Percentiles rank a stretch among this genome's conserved stretches.
Conservation (phyloP, 805 yeast species). For the Zygosaccharomyces gambellarensis region DNA sequence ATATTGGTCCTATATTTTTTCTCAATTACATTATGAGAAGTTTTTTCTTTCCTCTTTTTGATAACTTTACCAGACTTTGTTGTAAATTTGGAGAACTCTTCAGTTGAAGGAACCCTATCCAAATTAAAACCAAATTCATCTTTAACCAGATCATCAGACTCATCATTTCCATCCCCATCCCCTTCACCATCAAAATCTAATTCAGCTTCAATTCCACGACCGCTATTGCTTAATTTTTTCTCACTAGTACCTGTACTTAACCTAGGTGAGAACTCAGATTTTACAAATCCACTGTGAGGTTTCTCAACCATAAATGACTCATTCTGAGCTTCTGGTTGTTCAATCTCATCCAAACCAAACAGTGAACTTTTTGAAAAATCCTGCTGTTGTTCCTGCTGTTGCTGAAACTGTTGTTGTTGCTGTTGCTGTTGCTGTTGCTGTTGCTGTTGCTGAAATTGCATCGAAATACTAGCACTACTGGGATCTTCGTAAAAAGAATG, state of each 20-base stretch:
- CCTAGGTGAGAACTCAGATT: constrained; percentile 7
- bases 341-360: background rate
- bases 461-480: background rate
- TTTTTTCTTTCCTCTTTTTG: constrained; percentile 44
- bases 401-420: constrained; percentile 2
- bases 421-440: constrained; percentile 5
- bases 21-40: constrained; percentile 67
- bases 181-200: constrained; percentile 4
- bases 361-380: background rate
- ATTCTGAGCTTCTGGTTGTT: background rate
- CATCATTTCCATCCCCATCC: constrained; percentile 3
- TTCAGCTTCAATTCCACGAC: background rate
- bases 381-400: constrained; percentile 1
- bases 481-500: constrained; percentile 12
- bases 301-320: background rate
- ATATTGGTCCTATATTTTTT: constrained; percentile 68
- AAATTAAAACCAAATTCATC: constrained; percentile 10
- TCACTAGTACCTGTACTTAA: constrained; percentile 1
- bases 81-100: constrained; percentile 5
- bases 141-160: constrained; percentile 11
- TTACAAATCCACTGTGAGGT: background rate
- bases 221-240: background rate
- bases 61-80: constrained; percentile 10
- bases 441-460: constrained; percentile 2
- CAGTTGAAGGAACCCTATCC: constrained; percentile 6